These are phyloP conservation scores for Diplodia corticola DNA, from an alignment of 2,329 filamentous ascomycete species.

Conservation along the genomic window DNA sequence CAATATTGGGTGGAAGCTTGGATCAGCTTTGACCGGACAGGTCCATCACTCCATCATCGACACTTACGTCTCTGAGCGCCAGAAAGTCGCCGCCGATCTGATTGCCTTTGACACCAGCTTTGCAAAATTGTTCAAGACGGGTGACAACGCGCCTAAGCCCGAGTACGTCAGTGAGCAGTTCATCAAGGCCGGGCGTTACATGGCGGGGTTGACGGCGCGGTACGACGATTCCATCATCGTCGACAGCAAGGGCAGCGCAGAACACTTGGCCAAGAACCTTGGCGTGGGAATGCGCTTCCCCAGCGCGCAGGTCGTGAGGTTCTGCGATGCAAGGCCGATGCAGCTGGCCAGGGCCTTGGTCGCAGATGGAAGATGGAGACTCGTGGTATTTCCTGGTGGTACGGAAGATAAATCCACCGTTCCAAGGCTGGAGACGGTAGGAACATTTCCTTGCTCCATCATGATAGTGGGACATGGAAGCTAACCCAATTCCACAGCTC, in stretches of 20 bases:
- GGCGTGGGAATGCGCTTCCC: constrained; percentile 52
- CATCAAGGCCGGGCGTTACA: constrained; percentile 59
- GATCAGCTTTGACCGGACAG: constrained; percentile 40
- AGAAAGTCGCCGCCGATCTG: constrained; percentile 48
- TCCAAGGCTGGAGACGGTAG: background rate
- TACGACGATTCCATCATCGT: constrained; percentile 57
- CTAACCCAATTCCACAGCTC: background rate
- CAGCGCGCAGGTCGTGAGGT: constrained; percentile 60
- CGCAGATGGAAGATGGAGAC: constrained; percentile 54
- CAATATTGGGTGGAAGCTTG: constrained; percentile 61
- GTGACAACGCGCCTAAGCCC: constrained; percentile 39
- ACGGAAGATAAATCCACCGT: constrained; percentile 33
- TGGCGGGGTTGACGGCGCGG: constrained; percentile 58
- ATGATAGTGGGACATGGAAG: too few species aligned
- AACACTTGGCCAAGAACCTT: constrained; percentile 41
- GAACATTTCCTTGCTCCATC: too few species aligned
- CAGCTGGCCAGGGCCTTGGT: constrained; percentile 53
- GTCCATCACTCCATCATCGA: constrained; percentile 50
- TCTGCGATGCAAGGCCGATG: constrained; percentile 60
- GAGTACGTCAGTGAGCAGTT: constrained; percentile 60
- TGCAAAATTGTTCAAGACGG: constrained; percentile 50
- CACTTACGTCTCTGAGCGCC: constrained; percentile 64
- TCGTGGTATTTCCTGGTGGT: constrained; percentile 53
- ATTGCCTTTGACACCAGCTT: constrained; percentile 62
- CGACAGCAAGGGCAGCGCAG: constrained; percentile 34